A percentile compares a stretch with the other conserved stretches of the same genome.
Evolutionary conservation across 192 early-diverging fungal species (phyloP).

Genomic region (Gaertneriomyces semiglobifer): DNA sequence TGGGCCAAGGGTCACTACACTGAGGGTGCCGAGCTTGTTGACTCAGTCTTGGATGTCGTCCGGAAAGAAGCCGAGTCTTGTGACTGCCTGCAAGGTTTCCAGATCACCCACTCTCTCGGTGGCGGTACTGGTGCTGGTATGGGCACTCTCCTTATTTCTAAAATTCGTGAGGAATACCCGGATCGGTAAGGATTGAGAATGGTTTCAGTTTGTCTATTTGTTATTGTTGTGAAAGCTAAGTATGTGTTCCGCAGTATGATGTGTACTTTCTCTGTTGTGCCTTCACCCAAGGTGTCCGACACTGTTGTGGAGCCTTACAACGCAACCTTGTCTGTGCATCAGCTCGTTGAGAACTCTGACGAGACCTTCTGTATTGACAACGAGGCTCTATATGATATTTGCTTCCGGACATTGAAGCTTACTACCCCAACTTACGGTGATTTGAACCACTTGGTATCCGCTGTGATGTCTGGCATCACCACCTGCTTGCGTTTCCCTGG

Average conservation of each 20-base stretch:
- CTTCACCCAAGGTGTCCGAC: conserved; percentile 97
- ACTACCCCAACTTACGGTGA: conserved; percentile 88
- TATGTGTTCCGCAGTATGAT: conserved; percentile 66
- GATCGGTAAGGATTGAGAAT: conserved; percentile 58
- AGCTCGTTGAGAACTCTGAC: conserved; percentile 98
- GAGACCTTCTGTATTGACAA: conserved; percentile 99
- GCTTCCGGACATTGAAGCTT: conserved; percentile 94
- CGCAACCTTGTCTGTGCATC: conserved; percentile 95
- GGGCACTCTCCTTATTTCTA: conserved; percentile 92
- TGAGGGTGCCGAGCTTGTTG: conserved; percentile 96
- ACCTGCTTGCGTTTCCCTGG: conserved; percentile 97
- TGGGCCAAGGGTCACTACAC: conserved; percentile 99
- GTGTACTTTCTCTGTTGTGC: conserved; percentile 94
- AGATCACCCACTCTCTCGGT: conserved; percentile 95
- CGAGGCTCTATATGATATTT: conserved; percentile 98
- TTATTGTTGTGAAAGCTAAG: not conserved
- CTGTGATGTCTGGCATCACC: conserved; percentile 93
- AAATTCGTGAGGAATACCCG: conserved; percentile 98
- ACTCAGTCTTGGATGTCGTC: conserved; percentile 90
- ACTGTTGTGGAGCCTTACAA: conserved; percentile 99
- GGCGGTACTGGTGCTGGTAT: conserved; percentile 97
- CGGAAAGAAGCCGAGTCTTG: conserved; percentile 95
- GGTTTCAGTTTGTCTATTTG: not conserved
- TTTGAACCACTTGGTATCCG: conserved; percentile 91
- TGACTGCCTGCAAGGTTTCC: conserved; percentile 98